phyloP scores from a whole-genome alignment of 306 rosid genomes.

The Glycine latifolia region DNA sequence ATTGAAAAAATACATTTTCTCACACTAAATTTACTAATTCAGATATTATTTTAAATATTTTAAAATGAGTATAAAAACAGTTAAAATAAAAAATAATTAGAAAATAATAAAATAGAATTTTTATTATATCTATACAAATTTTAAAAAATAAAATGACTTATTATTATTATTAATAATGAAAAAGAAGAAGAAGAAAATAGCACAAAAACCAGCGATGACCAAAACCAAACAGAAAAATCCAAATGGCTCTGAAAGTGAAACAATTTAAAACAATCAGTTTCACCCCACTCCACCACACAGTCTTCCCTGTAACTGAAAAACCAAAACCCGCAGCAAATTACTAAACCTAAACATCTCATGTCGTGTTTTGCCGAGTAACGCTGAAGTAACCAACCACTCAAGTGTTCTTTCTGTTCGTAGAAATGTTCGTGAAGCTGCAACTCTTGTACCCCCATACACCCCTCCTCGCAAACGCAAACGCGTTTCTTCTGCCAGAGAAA shows the following conservation, averaged over 20 bases:
- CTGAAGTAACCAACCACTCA: not conserved
- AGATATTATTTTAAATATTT: too few relatives aligned
- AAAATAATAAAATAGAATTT: too few relatives aligned
- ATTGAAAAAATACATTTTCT: too few relatives aligned
- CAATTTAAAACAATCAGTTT: not conserved
- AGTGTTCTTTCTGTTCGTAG: not conserved
- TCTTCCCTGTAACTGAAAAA: not conserved
- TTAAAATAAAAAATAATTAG: too few relatives aligned
- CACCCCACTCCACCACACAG: not conserved
- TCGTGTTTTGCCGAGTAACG: not conserved
- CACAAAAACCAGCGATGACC: too few relatives aligned
- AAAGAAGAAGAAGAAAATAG: too few relatives aligned
- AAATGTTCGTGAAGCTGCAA: constrained; percentile 69
- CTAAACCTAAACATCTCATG: not conserved
- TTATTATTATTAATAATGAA: too few relatives aligned
- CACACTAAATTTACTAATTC: too few relatives aligned
- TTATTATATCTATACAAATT: too few relatives aligned
- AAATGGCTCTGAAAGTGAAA: not conserved
- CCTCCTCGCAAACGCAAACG: constrained; percentile 36
- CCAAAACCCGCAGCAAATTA: not conserved
- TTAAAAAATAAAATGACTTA: too few relatives aligned
- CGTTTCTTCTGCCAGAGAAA: constrained; percentile 59
- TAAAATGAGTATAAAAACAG: too few relatives aligned
- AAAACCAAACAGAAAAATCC: not conserved
- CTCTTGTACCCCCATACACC: constrained; percentile 57